A percentile compares a stretch with the other conserved stretches of the same genome.
These are phyloP conservation scores for Fraxinus dipetala DNA, from an alignment of 305 asterid species.

Conservation along the genomic window DNA sequence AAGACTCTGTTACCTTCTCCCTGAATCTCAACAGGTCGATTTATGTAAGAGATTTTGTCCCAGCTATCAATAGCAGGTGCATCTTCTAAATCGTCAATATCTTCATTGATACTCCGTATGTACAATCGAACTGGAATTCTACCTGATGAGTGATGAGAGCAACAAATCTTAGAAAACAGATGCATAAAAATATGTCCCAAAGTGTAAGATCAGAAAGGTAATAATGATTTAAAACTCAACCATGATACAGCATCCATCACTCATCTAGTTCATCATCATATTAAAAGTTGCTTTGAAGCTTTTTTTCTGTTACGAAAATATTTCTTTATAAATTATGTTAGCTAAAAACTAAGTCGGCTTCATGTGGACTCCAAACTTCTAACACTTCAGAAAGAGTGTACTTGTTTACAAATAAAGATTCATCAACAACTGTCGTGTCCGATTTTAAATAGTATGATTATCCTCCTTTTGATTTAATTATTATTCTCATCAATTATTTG, in stretches of 20 bases:
- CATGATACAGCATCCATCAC: constrained; percentile 12
- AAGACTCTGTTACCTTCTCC: constrained; percentile 52
- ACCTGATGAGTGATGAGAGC: constrained; percentile 56
- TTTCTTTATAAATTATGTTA: not conserved
- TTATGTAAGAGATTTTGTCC: constrained; percentile 78
- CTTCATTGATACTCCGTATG: constrained; percentile 48
- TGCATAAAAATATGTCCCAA: constrained; percentile 2
- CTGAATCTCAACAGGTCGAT: constrained; percentile 67
- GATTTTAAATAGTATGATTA: not conserved
- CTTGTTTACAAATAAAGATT: not conserved
- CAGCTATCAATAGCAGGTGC: constrained; percentile 60
- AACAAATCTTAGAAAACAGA: constrained; percentile 16
- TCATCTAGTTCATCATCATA: not conserved
- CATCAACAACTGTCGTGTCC: not conserved
- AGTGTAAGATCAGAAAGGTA: not conserved
- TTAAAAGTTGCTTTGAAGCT: not conserved
- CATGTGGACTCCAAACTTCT: not conserved
- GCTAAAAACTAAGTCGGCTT: not conserved
- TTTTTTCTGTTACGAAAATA: not conserved
- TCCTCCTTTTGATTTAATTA: not conserved
- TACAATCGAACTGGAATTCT: constrained; percentile 82
- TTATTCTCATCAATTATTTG: not conserved
- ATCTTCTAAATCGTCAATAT: constrained; percentile 65
- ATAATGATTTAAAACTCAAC: constrained; percentile 7
- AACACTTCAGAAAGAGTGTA: not conserved